Conservation (phyloP, 768 basidiomycete species). For the Pleurotus sapidus region DNA sequence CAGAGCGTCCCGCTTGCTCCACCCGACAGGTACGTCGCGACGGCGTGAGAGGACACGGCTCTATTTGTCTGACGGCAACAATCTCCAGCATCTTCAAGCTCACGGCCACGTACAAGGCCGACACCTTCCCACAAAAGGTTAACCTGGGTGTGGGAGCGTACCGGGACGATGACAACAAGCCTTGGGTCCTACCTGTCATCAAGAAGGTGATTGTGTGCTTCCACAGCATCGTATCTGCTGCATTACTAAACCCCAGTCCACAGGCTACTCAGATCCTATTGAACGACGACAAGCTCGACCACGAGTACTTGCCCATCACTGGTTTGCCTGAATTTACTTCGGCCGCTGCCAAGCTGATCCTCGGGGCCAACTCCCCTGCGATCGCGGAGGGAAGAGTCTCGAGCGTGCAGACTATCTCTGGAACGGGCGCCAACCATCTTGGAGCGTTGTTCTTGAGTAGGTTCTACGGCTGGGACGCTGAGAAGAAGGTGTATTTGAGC, state of each 20-base stretch:
- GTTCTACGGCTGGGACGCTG: slow-evolving; percentile 73
- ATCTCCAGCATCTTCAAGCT: slow-evolving; percentile 80
- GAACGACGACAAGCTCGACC: slow-evolving; percentile 72
- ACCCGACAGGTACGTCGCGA: slow-evolving; percentile 64
- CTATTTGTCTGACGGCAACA: not conserved
- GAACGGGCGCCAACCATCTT: slow-evolving; percentile 94
- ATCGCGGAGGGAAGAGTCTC: slow-evolving; percentile 69
- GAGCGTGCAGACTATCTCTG: slow-evolving; percentile 92
- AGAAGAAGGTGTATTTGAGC: slow-evolving; percentile 78
- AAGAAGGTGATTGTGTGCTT: slow-evolving; percentile 55
- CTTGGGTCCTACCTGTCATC: slow-evolving; percentile 91
- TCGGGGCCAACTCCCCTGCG: slow-evolving; percentile 70
- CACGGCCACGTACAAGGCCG: slow-evolving; percentile 85
- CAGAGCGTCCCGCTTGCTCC: slow-evolving; percentile 77
- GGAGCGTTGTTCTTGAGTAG: slow-evolving; percentile 82
- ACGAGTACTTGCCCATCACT: slow-evolving; percentile 91
- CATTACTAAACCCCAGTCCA: not conserved
- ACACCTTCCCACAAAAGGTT: slow-evolving; percentile 73
- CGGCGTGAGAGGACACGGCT: not conserved
- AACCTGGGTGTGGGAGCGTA: slow-evolving; percentile 95
- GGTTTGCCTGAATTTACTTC: slow-evolving; percentile 81
- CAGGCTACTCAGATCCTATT: slow-evolving; percentile 75
- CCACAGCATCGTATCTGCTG: not conserved
- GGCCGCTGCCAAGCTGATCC: slow-evolving; percentile 79
- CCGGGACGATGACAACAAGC: slow-evolving; percentile 81